Evolutionary conservation across 2,329 filamentous ascomycete species (phyloP), one percentile per base, ranked within the genome.

Genomic region (Polytolypa hystricis): DNA sequence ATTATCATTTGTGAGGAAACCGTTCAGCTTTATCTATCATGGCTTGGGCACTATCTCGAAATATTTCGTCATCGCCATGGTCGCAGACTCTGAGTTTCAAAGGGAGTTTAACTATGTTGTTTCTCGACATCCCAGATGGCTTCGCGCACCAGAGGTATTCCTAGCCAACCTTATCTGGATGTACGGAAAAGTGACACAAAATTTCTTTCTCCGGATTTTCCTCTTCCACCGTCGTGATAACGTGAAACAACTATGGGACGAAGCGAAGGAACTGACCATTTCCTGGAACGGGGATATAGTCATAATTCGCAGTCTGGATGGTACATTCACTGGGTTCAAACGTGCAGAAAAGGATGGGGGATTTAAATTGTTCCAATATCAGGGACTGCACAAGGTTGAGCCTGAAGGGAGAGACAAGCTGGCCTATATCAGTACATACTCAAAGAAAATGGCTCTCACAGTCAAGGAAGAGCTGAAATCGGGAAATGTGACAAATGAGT

Each of bases 1-100:
- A 23, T 35, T 52, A 4, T 50, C 50, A 3, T 18, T 53, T 12
- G 18, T 65, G 14, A 49, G 52, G 31, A 46, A 54, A 6, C 58
- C 62, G 0, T 42, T 65, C 16, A 55, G 55, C 14, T 60, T 57
- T 15, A 19, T 61, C 1, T 70, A 69, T 42, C 64, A 70, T 36
- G 52, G 51, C 3, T 27, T 65, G 1, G 64, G 65, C 1, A 52
- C 57, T 2, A 54, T 58, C 37, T 51, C 66, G 41, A 72, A 71
- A 36, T 70, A 71, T 44, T 53, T 67, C 21, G 53, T 68, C 5
- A 60, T 71, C 29, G 65, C 69, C 8, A 53, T 68, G 14, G 60
- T 71, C 43, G 69, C 69, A 2, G 69, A 72, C 44, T 61, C 66
- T 0, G 69, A 72, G 43, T 69, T 66, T 41, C 64, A 71, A 42